Conservation (phyloP, 2,329 filamentous ascomycete genomes). For the Talaromyces amestolkiae region DNA sequence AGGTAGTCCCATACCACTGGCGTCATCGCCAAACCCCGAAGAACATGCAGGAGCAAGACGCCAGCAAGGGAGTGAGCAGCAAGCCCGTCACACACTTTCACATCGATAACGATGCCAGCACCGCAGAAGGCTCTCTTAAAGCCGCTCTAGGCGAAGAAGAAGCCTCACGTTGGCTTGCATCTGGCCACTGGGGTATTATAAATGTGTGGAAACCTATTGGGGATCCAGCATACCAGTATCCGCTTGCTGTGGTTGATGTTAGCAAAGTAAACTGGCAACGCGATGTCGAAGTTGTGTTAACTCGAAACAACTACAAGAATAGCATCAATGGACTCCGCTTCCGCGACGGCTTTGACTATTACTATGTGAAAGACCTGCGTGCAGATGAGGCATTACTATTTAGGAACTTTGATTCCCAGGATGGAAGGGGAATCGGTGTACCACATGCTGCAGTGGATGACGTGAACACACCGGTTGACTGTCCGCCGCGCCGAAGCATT, state of each 20-base stretch:
- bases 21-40: constrained; percentile 1
- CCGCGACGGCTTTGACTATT: background rate
- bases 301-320: constrained; percentile 3
- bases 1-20: constrained; percentile 3
- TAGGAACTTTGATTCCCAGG: background rate
- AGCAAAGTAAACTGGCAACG: constrained; percentile 3
- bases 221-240: constrained; percentile 1
- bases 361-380: background rate
- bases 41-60: constrained; percentile 1
- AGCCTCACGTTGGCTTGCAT: background rate
- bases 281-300: constrained; percentile 1
- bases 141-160: background rate
- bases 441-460: background rate
- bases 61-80: constrained; percentile 1
- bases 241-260: background rate
- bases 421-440: background rate
- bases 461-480: background rate
- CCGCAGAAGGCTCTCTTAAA: background rate
- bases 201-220: constrained; percentile 3
- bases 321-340: constrained; percentile 6
- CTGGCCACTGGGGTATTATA: constrained; percentile 4
- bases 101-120: constrained; percentile 1
- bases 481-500: background rate
- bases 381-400: background rate
- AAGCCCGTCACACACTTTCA: background rate